Base-by-base conservation (phyloP, 371 early-diverging fungal species). In the Globomyces sp. region DNA sequence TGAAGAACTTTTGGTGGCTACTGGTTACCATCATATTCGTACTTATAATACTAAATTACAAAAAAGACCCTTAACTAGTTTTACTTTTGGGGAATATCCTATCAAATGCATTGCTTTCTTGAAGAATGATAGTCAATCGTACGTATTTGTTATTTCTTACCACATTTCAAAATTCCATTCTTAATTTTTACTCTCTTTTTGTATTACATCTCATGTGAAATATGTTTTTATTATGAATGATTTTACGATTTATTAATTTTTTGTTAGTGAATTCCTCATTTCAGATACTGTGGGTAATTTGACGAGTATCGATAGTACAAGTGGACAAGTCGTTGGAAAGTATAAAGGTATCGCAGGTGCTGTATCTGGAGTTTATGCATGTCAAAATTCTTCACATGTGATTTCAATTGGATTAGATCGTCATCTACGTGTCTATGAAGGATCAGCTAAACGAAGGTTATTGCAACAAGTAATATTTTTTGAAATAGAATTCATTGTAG, bases 21-120 rank as follows among this genome's bases (percentile, higher is more conserved):
- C 94, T 0, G 87, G 89, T 57, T 80, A 92, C 74, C 85, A 86
- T 62, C 91, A 91, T 76, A 85, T 92, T 59, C 86, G 94, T 50
- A 71, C 92, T 13, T 95, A 95, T 71, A 90, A 95, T 70, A 83
- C 86, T 2, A 84, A 81, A 65, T 78, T 70, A 41, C 85, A 81
- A 13, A 82, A 88, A 68, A 80, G 90, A 66, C 94, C 94, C 3
- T 80, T 86, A 0, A 69, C 85, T 4, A 81, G 86, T 74, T 77
- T 80, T 37, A 84, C 84, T 45, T 77, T 91, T 47, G 90, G 91
- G 47, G 84, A 86, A 48, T 77, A 86, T 63, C 90, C 92, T 1
- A 75, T 94, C 11, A 77, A 76, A 44, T 68, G 71, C 3, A 48
- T 91, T 41, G 47, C 75, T 49, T 11, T 74, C 5, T 24, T 24